Conservation (phyloP, 345 rosid genomes). For the Leavenworthia alabamica region DNA sequence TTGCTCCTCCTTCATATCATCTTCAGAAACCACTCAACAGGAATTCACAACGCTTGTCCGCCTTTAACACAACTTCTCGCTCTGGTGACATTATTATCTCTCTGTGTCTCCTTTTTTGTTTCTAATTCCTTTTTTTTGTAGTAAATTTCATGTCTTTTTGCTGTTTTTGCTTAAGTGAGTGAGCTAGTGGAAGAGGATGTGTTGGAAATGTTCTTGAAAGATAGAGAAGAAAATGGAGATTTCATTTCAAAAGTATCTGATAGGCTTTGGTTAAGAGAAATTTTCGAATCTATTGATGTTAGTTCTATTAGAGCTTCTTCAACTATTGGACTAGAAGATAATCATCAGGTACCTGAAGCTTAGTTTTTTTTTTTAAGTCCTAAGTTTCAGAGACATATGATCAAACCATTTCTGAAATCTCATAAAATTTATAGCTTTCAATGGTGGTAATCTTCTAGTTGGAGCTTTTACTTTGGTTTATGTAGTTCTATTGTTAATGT, state of each 20-base stretch:
- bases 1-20: conserved; percentile 18
- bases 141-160: too few relatives aligned
- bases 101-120: neutral
- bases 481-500: neutral
- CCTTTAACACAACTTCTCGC: conserved; percentile 40
- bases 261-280: conserved; percentile 50
- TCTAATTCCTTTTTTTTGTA: too few relatives aligned
- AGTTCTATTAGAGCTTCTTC: conserved; percentile 25
- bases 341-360: too few relatives aligned
- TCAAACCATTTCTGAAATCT: neutral
- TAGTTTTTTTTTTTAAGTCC: too few relatives aligned
- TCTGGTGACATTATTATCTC: conserved; percentile 36
- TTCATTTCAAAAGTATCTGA: conserved; percentile 74
- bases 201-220: conserved; percentile 61
- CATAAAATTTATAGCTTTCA: neutral
- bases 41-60: conserved; percentile 25
- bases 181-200: conserved; percentile 68
- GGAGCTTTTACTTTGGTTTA: neutral
- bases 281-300: conserved; percentile 38
- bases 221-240: conserved; percentile 75
- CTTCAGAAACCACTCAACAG: conserved; percentile 30
- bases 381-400: too few relatives aligned
- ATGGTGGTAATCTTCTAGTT: neutral
- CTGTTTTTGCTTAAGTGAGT: conserved; percentile 29
- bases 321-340: neutral